Percentiles rank a stretch among this genome's conserved stretches.
phyloP scores from a whole-genome alignment of 495 filamentous ascomycete species.

The Echria macrotheca region DNA sequence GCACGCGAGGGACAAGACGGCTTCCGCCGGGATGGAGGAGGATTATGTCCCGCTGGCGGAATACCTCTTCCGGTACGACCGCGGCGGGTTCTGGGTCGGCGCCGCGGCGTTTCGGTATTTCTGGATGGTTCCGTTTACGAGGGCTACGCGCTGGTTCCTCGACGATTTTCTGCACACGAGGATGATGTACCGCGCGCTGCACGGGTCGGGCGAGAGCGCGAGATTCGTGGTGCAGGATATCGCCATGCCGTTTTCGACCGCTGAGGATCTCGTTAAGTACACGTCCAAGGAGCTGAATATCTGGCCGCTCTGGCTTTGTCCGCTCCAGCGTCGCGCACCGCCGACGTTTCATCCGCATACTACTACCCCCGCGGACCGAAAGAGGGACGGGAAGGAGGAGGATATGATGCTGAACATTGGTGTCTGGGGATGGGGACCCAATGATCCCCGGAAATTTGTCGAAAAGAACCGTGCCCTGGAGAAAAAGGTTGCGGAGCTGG shows the following conservation, averaged over 20 bases:
- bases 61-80: constrained; percentile 56
- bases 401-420: constrained; percentile 50
- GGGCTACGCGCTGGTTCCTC: constrained; percentile 51
- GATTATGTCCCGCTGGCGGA: constrained; percentile 44
- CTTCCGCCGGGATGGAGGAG: constrained; percentile 2
- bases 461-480: constrained; percentile 61
- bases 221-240: constrained; percentile 55
- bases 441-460: constrained; percentile 38
- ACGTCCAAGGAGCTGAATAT: constrained; percentile 42
- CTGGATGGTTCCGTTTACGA: constrained; percentile 47
- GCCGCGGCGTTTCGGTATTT: constrained; percentile 52
- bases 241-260: constrained; percentile 47
- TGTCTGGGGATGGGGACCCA: constrained; percentile 49
- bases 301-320: constrained; percentile 59
- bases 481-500: constrained; percentile 54
- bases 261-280: constrained; percentile 48
- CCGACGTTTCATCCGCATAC: constrained; percentile 47
- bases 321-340: constrained; percentile 38
- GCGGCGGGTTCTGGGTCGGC: constrained; percentile 57
- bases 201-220: constrained; percentile 48
- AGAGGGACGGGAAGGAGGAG: constrained; percentile 19
- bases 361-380: constrained; percentile 14
- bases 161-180: constrained; percentile 61
- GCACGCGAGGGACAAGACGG: constrained; percentile 36
- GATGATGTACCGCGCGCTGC: constrained; percentile 57